These are phyloP conservation scores for Penicillium canescens DNA, from an alignment of 495 filamentous ascomycete species.

Conservation along the genomic window DNA sequence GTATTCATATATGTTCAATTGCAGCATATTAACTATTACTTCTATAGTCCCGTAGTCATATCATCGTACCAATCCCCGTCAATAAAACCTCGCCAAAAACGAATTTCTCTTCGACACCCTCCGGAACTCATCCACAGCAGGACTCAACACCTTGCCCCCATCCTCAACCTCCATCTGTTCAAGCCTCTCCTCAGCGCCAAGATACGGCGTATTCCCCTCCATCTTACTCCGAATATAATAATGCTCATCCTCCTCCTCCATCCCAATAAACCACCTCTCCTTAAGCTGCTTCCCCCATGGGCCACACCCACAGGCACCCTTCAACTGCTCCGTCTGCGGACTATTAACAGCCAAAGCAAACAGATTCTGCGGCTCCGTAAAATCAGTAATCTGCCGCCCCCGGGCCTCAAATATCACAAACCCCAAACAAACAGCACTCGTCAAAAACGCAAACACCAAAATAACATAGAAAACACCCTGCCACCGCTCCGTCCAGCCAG, in stretches of 20 bases:
- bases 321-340: conserved; percentile 53
- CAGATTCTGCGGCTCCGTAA: conserved; percentile 72
- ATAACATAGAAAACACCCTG: conserved; percentile 65
- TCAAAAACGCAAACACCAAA: conserved; percentile 59
- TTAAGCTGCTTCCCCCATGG: conserved; percentile 53
- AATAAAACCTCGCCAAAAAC: conserved; percentile 31
- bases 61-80: background rate
- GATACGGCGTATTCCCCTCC: conserved; percentile 19
- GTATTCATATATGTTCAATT: too few species aligned
- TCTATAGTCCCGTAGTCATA: too few species aligned
- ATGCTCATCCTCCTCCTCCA: conserved; percentile 39
- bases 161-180: conserved; percentile 24
- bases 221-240: conserved; percentile 38
- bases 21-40: too few species aligned
- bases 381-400: conserved; percentile 66
- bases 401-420: conserved; percentile 52
- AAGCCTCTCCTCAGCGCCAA: background rate
- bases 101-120: conserved; percentile 26
- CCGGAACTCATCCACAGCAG: conserved; percentile 34
- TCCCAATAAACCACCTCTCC: conserved; percentile 59
- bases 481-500: conserved; percentile 55
- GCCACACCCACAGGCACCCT: conserved; percentile 65
- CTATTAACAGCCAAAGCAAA: conserved; percentile 70
- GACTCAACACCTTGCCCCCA: conserved; percentile 22
- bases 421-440: conserved; percentile 60